These are phyloP conservation scores for Neonectria magnoliae DNA, from an alignment of 2,329 filamentous ascomycete genomes.

Conservation along the genomic window DNA sequence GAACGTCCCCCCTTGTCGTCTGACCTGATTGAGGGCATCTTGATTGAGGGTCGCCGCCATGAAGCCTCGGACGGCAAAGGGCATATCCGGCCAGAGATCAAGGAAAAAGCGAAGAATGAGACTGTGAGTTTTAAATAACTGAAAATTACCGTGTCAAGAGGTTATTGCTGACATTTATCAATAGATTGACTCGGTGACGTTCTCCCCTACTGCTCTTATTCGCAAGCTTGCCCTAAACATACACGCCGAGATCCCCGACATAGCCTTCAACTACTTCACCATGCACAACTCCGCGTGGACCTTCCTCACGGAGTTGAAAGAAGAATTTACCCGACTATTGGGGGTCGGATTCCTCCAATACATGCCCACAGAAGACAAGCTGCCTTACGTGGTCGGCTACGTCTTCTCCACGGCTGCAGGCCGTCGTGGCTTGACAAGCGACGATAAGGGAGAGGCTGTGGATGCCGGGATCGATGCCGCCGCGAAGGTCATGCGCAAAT, in stretches of 20 bases:
- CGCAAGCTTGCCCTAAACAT: conserved; percentile 15
- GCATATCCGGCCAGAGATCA: neutral
- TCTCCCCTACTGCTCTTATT: conserved; percentile 15
- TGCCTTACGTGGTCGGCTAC: conserved; percentile 43
- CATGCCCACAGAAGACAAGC: conserved; percentile 11
- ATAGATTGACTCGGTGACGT: neutral
- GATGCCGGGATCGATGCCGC: conserved; percentile 17
- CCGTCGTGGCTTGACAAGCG: neutral
- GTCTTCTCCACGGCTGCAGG: conserved; percentile 37
- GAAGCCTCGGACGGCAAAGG: conserved; percentile 19
- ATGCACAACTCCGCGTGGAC: conserved; percentile 22
- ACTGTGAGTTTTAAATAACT: neutral
- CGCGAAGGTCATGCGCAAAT: neutral
- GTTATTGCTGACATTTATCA: conserved; percentile 8
- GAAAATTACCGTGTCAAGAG: neutral
- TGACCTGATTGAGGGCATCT: conserved; percentile 10
- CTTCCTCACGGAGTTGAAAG: conserved; percentile 11
- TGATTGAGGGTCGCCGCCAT: conserved; percentile 8
- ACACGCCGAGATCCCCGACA: conserved; percentile 10
- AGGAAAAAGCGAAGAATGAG: conserved; percentile 4
- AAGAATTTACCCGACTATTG: neutral
- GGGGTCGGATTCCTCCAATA: conserved; percentile 10
- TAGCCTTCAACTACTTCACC: conserved; percentile 27
- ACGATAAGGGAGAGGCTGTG: neutral
- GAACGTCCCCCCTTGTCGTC: conserved; percentile 12